Conservation (phyloP, 345 rosid genomes). For the Gossypium longicalyx region DNA sequence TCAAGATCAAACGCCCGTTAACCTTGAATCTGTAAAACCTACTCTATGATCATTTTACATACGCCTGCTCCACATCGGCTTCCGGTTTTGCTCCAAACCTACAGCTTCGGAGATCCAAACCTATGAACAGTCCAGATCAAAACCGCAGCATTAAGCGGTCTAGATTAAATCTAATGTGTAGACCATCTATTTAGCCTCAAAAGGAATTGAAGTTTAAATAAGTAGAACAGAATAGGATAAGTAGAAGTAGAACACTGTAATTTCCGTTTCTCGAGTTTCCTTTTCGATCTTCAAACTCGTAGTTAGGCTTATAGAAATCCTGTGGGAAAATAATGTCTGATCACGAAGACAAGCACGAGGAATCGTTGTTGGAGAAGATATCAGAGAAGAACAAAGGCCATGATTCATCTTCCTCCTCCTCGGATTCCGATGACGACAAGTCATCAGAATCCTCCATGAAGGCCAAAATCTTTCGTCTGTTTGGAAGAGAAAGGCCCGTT, state of each 20-base stretch:
- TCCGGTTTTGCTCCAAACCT: background rate
- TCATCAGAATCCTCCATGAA: conserved; percentile 23
- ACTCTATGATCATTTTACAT: background rate
- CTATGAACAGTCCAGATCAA: conserved; percentile 5
- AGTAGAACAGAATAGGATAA: background rate
- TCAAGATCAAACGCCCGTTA: background rate
- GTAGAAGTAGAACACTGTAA: background rate
- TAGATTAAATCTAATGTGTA: conserved; percentile 8
- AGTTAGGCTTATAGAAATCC: background rate
- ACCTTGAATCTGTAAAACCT: background rate
- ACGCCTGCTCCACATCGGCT: background rate
- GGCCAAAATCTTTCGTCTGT: conserved; percentile 46
- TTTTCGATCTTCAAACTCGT: background rate
- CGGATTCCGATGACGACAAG: conserved; percentile 48
- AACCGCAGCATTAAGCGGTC: conserved; percentile 2
- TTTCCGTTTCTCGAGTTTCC: background rate
- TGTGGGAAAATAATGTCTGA: conserved; percentile 20
- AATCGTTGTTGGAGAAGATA: conserved; percentile 45
- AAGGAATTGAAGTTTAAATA: background rate
- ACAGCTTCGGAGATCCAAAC: background rate
- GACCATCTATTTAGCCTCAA: background rate
- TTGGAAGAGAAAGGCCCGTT: conserved; percentile 62
- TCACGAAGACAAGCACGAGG: conserved; percentile 40
- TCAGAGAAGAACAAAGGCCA: conserved; percentile 35
- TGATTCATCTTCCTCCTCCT: conserved; percentile 24